Conservation (phyloP, 257 asterid species). For the Henckelia pumila region DNA sequence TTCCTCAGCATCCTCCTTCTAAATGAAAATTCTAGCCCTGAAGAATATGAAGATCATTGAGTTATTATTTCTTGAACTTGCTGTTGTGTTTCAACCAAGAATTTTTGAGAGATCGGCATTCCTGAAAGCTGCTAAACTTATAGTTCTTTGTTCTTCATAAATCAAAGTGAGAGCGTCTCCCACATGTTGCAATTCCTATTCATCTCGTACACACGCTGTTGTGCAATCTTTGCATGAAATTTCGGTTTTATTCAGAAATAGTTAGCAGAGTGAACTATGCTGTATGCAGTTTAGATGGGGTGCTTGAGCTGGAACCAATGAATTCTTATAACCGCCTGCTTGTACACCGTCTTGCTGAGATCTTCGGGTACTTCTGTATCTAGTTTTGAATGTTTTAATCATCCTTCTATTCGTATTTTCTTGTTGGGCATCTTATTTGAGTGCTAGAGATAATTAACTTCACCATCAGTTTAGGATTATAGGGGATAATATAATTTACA, state of each 20-base stretch:
- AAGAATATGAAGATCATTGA: neutral
- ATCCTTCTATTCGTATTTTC: conserved; percentile 14
- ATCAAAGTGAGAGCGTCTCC: neutral
- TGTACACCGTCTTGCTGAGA: conserved; percentile 88
- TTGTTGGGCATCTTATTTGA: conserved; percentile 10
- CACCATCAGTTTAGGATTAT: conserved; percentile 15
- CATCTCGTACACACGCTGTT: neutral
- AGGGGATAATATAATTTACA: conserved; percentile 23
- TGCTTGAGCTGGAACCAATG: conserved; percentile 83
- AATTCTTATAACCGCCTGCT: conserved; percentile 78
- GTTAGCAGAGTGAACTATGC: conserved; percentile 21
- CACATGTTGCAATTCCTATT: conserved; percentile 5
- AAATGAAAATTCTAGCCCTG: conserved; percentile 5
- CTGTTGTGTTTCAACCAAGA: conserved; percentile 12
- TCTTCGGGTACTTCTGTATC: conserved; percentile 60
- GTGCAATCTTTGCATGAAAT: conserved; percentile 6
- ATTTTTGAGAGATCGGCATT: conserved; percentile 18
- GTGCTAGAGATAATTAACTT: conserved; percentile 4
- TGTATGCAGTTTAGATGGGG: conserved; percentile 57
- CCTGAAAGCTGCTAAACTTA: neutral
- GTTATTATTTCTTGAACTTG: conserved; percentile 17
- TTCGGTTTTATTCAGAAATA: conserved; percentile 15
- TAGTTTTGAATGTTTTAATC: neutral
- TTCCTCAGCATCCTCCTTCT: conserved; percentile 3
- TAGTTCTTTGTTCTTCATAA: conserved; percentile 11